Evolutionary conservation across 345 rosid genomes (phyloP), one percentile per base, ranked within the genome.

Genomic region (Anacardium occidentale): DNA sequence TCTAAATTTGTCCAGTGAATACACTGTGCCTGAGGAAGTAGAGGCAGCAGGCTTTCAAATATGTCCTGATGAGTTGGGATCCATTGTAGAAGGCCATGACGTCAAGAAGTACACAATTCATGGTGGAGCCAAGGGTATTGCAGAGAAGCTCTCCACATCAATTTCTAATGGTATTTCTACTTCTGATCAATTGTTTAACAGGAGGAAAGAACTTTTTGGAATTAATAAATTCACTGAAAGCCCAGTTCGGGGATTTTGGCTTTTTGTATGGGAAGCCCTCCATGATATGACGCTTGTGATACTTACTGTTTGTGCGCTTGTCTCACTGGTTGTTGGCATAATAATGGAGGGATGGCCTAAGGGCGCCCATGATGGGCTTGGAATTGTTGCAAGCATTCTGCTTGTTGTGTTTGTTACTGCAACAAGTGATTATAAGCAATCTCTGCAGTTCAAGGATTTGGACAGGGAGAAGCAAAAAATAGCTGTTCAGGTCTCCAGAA

Each of bases 81-180:
- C 97, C 24, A 86, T 95, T 65, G 90, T 92, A 2, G 99, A 94
- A 79, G 92, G 91, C 34, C 98, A 84, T 70, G 98, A 94, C 58
- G 74, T 86, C 54, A 94, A 92, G 80, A 92, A 89, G 75, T 78
- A 92, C 74, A 82, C 75, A 66, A 73, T 82, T 75, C 99, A 94
- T 77, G 95, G 92, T 71, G 92, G 91, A 37, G 86, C 87, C 55
- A 86, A 85, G 69, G 85, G 90, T 5, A 73, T 94, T 62, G 85
- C 79, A 7, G 88, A 68, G 53, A 92, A 90, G 77, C 91, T 92
- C 53, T 83, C 81, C 37, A 89, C 95, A 7, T 85, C 97, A 17
- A 44, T 80, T 68, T 69, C 78, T 17, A 45, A 78, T 64, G 99
- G 99, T 9, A 85, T 90, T 69, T 55, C 82, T 72, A 77, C 87